Conservation (phyloP, 441 rosid species). For the Biscutella laevigata region DNA sequence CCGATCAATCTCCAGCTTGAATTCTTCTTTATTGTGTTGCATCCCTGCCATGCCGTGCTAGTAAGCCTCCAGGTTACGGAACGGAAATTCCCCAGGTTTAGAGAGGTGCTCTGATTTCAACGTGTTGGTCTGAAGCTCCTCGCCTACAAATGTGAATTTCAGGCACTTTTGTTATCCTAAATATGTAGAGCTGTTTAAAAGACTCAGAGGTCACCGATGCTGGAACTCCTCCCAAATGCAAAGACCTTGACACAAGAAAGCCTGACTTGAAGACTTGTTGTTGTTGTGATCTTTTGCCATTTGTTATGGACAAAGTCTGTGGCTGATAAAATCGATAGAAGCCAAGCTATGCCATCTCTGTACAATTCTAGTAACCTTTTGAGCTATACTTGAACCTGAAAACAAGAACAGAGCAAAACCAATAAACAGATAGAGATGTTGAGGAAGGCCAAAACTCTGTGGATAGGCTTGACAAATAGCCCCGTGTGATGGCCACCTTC, state of each 20-base stretch:
- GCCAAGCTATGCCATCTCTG: slow-evolving; percentile 61
- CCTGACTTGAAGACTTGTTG: not conserved
- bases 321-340: slow-evolving; percentile 39
- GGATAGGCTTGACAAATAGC: too few species aligned
- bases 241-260: slow-evolving; percentile 25
- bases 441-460: slow-evolving; percentile 3
- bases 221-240: slow-evolving; percentile 29
- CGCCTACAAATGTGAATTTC: slow-evolving; percentile 22
- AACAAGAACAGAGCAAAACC: slow-evolving; percentile 10
- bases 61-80: slow-evolving; percentile 27
- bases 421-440: not conserved
- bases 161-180: slow-evolving; percentile 25
- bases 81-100: slow-evolving; percentile 16
- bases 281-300: slow-evolving; percentile 18
- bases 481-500: too few species aligned
- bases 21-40: slow-evolving; percentile 8
- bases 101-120: slow-evolving; percentile 22
- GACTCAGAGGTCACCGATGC: slow-evolving; percentile 24
- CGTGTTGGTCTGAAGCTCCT: slow-evolving; percentile 28
- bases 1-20: slow-evolving; percentile 20
- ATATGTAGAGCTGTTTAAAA: slow-evolving; percentile 24
- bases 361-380: slow-evolving; percentile 32
- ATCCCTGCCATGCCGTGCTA: slow-evolving; percentile 32
- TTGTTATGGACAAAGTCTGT: slow-evolving; percentile 41
- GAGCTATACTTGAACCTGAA: slow-evolving; percentile 37